Conservation (phyloP, 2,329 filamentous ascomycete species). For the Colletotrichum higginsianum region DNA sequence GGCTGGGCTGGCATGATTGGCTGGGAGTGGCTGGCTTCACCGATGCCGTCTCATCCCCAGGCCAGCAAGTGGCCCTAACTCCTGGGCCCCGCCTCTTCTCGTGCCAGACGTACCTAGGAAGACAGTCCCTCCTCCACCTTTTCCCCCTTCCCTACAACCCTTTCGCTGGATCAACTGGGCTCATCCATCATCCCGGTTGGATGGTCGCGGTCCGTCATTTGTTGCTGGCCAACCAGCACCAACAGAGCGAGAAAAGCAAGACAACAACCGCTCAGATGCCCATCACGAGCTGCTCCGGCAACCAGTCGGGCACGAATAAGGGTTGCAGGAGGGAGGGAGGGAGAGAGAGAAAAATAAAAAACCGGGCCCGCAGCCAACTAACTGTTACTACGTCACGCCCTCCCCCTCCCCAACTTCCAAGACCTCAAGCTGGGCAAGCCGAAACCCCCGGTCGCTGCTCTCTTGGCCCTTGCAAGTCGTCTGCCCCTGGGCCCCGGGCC, state of each 20-base stretch:
- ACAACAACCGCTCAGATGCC: conserved; percentile 5
- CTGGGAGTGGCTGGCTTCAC: conserved; percentile 33
- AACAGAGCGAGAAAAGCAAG: conserved; percentile 10
- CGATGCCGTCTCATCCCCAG: conserved; percentile 29
- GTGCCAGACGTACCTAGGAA: background rate
- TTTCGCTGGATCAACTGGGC: background rate
- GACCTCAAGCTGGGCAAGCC: conserved; percentile 12
- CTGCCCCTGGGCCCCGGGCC: conserved; percentile 34
- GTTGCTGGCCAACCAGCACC: conserved; percentile 13
- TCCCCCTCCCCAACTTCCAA: conserved; percentile 15
- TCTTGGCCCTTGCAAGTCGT: conserved; percentile 42
- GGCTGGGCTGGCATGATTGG: background rate
- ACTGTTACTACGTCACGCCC: conserved; percentile 38
- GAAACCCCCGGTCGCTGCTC: conserved; percentile 34
- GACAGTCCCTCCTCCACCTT: conserved; percentile 9
- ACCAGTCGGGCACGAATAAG: conserved; percentile 1
- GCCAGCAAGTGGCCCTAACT: conserved; percentile 27
- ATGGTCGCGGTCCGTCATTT: conserved; percentile 6
- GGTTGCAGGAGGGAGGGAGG: conserved; percentile 28
- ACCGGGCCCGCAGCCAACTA: conserved; percentile 30
- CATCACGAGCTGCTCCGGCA: conserved; percentile 14
- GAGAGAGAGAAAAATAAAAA: conserved; percentile 34
- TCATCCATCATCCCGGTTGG: conserved; percentile 13
- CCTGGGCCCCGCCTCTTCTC: conserved; percentile 1
- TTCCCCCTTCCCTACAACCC: background rate